A percentile compares a stretch with the other conserved stretches of the same genome.
Evolutionary conservation across 2,329 filamentous ascomycete genomes (phyloP).

Genomic region (Massarina eburnea): DNA sequence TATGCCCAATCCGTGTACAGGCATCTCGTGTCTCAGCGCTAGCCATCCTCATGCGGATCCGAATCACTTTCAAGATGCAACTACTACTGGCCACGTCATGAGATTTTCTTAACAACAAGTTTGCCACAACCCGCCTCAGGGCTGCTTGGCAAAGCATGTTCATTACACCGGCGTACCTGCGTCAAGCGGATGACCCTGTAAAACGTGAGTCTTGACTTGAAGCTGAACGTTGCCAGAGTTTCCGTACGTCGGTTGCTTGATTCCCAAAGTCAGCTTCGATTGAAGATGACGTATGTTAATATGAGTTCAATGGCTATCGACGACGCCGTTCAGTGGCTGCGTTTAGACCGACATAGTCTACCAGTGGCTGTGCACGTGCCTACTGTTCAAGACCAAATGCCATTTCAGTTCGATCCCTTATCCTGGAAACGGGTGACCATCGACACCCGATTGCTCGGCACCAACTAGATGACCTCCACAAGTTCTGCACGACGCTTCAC

Average conservation of each 20-base stretch:
- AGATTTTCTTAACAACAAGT: too few species aligned
- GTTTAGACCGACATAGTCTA: background rate
- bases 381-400: background rate
- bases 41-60: background rate
- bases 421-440: conserved; percentile 6
- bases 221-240: background rate
- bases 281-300: background rate
- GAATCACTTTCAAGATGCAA: background rate
- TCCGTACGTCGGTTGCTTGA: background rate
- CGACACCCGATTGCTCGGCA: conserved; percentile 4
- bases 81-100: too few species aligned
- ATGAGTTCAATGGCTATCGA: background rate
- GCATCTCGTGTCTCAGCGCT: background rate
- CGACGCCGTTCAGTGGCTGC: background rate
- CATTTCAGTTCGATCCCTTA: background rate
- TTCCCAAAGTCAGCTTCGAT: background rate
- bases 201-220: background rate
- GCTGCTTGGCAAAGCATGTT: background rate
- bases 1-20: background rate
- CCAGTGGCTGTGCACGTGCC: conserved; percentile 3
- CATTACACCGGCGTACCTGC: background rate
- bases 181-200: background rate
- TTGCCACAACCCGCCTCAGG: too few species aligned
- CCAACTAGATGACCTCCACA: background rate
- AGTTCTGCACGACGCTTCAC: background rate